A percentile compares a stretch with the other conserved stretches of the same genome.
Conservation (phyloP, 1,284 basidiomycete species). For the Pisolithus thermaeus region DNA sequence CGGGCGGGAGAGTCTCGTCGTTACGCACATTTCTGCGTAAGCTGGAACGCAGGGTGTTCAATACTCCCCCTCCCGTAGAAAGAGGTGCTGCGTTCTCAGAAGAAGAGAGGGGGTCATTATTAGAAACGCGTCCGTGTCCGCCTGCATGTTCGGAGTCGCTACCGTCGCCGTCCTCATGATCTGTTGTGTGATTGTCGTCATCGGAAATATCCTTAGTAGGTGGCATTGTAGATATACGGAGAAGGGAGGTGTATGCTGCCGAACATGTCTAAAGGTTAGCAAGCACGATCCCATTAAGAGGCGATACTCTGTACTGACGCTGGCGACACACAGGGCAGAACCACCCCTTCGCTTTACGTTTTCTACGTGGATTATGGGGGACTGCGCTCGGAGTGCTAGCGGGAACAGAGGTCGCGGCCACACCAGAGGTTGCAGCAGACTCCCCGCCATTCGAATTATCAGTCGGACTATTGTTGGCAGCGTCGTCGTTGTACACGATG, state of each 20-base stretch:
- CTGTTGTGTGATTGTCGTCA: slow-evolving; percentile 29
- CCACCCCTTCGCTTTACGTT: slow-evolving; percentile 91
- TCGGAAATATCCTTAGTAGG: slow-evolving; percentile 42
- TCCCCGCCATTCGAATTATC: slow-evolving; percentile 9
- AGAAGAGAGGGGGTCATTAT: slow-evolving; percentile 11
- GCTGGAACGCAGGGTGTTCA: slow-evolving; percentile 30
- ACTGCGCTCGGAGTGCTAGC: slow-evolving; percentile 14
- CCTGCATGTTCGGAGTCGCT: neutral
- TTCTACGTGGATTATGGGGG: slow-evolving; percentile 50
- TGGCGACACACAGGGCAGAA: slow-evolving; percentile 91
- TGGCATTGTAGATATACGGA: slow-evolving; percentile 75
- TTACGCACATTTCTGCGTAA: slow-evolving; percentile 27
- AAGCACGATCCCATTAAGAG: slow-evolving; percentile 1
- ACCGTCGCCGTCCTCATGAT: slow-evolving; percentile 17
- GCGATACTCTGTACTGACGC: slow-evolving; percentile 49
- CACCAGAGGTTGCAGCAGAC: slow-evolving; percentile 14
- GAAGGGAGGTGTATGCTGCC: slow-evolving; percentile 78
- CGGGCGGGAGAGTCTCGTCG: slow-evolving; percentile 27
- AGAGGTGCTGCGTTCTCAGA: neutral
- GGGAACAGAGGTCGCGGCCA: slow-evolving; percentile 1
- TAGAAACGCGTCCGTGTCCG: slow-evolving; percentile 5
- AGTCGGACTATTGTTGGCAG: slow-evolving; percentile 29
- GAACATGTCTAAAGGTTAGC: neutral
- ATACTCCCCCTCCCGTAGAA: slow-evolving; percentile 18
- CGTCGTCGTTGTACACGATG: slow-evolving; percentile 58